phyloP scores from a whole-genome alignment of 1,284 basidiomycete genomes.

The Exsudoporus floridanus region DNA sequence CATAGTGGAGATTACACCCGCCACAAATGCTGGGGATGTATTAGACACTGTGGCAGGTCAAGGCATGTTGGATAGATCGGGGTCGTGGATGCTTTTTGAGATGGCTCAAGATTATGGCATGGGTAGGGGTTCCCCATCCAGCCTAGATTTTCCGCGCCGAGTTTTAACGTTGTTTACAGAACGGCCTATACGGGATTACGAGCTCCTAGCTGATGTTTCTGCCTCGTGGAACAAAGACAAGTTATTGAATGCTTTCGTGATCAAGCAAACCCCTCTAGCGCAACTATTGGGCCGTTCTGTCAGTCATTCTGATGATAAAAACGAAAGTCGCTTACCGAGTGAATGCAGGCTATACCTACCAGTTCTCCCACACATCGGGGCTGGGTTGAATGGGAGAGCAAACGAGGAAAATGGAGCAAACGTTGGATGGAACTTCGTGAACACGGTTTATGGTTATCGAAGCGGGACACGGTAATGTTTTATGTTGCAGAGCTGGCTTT shows the following conservation, averaged over 20 bases:
- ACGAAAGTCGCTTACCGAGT: conserved; percentile 9
- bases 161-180: conserved; percentile 47
- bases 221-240: conserved; percentile 83
- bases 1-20: conserved; percentile 60
- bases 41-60: conserved; percentile 60
- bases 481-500: neutral
- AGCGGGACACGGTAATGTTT: conserved; percentile 73
- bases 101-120: conserved; percentile 81
- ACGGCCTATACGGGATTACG: conserved; percentile 82
- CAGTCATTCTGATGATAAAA: conserved; percentile 28
- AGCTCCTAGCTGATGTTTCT: conserved; percentile 69
- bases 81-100: conserved; percentile 79
- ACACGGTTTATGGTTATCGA: conserved; percentile 80
- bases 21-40: conserved; percentile 66
- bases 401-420: conserved; percentile 91
- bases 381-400: conserved; percentile 83
- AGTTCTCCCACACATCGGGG: conserved; percentile 69
- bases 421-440: conserved; percentile 83
- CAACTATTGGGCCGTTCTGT: conserved; percentile 58
- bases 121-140: conserved; percentile 51
- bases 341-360: conserved; percentile 60
- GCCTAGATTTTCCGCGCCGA: neutral
- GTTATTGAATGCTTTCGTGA: conserved; percentile 71
- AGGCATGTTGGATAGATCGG: conserved; percentile 54
- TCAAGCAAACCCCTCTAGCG: conserved; percentile 70